phyloP scores from a whole-genome alignment of 768 basidiomycete genomes.

The Leccinellum rugosiceps region DNA sequence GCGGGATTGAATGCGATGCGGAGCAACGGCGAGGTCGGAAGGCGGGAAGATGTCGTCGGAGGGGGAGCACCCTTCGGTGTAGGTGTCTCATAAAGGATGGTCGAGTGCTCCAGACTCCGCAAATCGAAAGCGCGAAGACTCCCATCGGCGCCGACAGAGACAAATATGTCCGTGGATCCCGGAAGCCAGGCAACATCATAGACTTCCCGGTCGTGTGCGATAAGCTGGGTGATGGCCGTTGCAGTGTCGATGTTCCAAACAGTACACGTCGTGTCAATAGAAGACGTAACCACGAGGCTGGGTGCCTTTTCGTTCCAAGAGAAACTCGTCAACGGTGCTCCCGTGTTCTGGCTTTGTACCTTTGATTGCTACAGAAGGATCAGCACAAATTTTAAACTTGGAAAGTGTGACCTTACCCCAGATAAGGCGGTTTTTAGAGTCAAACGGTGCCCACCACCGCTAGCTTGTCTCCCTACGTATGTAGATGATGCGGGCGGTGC shows the following conservation, averaged over 20 bases:
- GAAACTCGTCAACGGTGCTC: conserved; percentile 93
- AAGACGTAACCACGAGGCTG: conserved; percentile 90
- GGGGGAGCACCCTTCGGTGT: conserved; percentile 69
- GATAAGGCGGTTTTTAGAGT: conserved; percentile 75
- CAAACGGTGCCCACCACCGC: conserved; percentile 57
- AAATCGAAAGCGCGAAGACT: conserved; percentile 95
- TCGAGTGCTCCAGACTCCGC: conserved; percentile 94
- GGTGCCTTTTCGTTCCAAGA: conserved; percentile 96
- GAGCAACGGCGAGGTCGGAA: conserved; percentile 76
- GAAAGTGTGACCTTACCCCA: conserved; percentile 53
- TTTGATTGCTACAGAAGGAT: conserved; percentile 68
- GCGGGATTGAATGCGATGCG: conserved; percentile 89
- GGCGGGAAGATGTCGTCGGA: conserved; percentile 58
- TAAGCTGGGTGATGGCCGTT: conserved; percentile 93
- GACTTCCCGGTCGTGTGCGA: conserved; percentile 94
- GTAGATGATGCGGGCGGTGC: conserved; percentile 51
- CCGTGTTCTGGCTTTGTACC: conserved; percentile 76
- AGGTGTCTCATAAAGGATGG: conserved; percentile 94
- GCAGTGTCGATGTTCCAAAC: conserved; percentile 98
- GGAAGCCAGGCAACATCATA: conserved; percentile 99
- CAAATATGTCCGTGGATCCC: conserved; percentile 92
- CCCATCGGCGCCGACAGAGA: conserved; percentile 97
- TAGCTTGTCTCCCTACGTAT: conserved; percentile 69
- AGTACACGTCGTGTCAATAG: conserved; percentile 98
- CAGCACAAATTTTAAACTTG: conserved; percentile 7